phyloP scores from a whole-genome alignment of 1,284 basidiomycete genomes.

The Irpex sp. region DNA sequence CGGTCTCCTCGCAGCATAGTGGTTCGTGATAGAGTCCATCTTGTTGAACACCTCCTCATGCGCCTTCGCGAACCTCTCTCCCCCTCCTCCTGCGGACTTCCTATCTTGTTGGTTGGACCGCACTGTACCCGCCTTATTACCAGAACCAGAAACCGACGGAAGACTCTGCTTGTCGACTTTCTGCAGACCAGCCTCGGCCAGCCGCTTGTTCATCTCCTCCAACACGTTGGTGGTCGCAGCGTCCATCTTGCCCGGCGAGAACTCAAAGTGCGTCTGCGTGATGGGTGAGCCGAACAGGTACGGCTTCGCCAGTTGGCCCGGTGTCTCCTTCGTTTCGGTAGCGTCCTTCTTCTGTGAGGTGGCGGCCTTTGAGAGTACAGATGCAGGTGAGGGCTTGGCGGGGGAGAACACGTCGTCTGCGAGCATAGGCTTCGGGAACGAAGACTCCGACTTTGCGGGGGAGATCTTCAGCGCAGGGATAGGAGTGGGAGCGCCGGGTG shows the following conservation, averaged over 20 bases:
- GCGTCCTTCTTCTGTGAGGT: background rate
- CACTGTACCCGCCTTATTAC: background rate
- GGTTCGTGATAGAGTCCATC: constrained; percentile 73
- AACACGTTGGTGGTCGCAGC: constrained; percentile 60
- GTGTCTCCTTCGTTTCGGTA: background rate
- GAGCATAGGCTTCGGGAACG: constrained; percentile 10
- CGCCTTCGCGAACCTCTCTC: constrained; percentile 50
- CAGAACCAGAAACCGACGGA: constrained; percentile 13
- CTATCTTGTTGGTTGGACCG: background rate
- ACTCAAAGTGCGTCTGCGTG: constrained; percentile 45
- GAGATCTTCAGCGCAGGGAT: constrained; percentile 7
- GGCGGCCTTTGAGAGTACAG: background rate
- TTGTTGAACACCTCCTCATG: constrained; percentile 65
- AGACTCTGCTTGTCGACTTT: constrained; percentile 32
- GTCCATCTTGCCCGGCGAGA: constrained; percentile 57
- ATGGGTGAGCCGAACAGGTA: constrained; percentile 75
- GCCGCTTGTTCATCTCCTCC: constrained; percentile 74
- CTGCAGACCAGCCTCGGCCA: constrained; percentile 45
- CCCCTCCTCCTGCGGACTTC: constrained; percentile 3
- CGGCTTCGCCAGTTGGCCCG: constrained; percentile 24
- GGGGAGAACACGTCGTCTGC: constrained; percentile 38
- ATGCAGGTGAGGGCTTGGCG: constrained; percentile 15
- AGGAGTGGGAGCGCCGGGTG: background rate
- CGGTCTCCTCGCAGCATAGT: constrained; percentile 49
- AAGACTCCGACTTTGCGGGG: constrained; percentile 14